Conservation (phyloP, 495 filamentous ascomycete genomes). For the Neurospora sublineolata region DNA sequence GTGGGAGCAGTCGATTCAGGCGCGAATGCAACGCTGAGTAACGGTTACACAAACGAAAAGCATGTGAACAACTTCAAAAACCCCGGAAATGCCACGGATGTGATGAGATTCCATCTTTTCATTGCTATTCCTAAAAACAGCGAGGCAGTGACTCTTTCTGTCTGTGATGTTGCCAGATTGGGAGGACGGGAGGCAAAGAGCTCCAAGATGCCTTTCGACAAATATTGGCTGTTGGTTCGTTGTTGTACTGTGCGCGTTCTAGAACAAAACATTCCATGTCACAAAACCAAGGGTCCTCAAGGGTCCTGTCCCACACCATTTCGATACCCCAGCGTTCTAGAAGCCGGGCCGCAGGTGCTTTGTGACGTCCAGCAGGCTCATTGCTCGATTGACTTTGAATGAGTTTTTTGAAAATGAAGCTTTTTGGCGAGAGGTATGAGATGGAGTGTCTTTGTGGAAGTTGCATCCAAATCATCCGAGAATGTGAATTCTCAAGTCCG, state of each 20-base stretch:
- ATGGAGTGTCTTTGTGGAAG: background rate
- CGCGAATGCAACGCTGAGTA: background rate
- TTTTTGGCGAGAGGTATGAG: background rate
- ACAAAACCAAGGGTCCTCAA: background rate
- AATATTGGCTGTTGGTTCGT: background rate
- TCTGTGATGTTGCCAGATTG: background rate
- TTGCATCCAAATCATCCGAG: background rate
- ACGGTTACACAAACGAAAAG: background rate
- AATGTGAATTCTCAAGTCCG: background rate
- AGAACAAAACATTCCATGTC: background rate
- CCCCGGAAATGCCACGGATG: background rate
- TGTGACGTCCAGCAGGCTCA: background rate
- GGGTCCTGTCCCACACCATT: background rate
- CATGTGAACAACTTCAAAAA: background rate
- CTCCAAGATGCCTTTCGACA: background rate
- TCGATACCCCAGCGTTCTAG: background rate
- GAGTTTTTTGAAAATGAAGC: background rate
- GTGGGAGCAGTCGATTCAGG: background rate
- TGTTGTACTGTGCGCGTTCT: background rate
- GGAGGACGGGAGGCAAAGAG: background rate
- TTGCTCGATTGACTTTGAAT: background rate
- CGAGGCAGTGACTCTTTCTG: background rate
- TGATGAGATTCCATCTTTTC: background rate
- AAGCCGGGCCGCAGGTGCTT: background rate
- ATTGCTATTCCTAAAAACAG: background rate